phyloP scores from a whole-genome alignment of 192 early-diverging fungal species.

The Dispira simplex region DNA sequence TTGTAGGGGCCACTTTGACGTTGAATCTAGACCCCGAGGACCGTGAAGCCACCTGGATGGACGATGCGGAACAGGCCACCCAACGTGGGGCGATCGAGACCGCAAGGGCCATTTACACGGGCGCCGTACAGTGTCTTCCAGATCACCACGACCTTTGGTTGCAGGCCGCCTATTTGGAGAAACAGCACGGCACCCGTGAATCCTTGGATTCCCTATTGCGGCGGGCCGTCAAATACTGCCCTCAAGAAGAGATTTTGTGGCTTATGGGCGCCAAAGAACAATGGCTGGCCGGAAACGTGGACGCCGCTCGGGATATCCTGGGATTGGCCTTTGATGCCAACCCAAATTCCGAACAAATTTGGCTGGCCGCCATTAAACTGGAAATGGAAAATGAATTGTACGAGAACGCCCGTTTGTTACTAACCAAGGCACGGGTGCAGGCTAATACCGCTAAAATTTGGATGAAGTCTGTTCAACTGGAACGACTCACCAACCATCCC shows the following conservation, averaged over 20 bases:
- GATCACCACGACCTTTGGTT: conserved; percentile 71
- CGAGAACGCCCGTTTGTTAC: conserved; percentile 54
- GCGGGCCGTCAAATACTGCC: conserved; percentile 77
- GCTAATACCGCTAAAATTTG: conserved; percentile 75
- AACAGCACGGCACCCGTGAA: conserved; percentile 56
- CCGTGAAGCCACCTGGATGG: conserved; percentile 64
- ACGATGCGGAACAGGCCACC: conserved; percentile 71
- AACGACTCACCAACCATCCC: conserved; percentile 55
- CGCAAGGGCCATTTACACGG: conserved; percentile 76
- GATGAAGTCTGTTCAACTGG: conserved; percentile 88
- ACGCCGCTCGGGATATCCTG: conserved; percentile 68
- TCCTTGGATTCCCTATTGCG: conserved; percentile 62
- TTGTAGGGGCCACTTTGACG: conserved; percentile 60
- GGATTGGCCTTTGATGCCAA: conserved; percentile 82
- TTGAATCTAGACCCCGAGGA: conserved; percentile 70
- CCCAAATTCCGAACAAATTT: conserved; percentile 80
- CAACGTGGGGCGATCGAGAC: conserved; percentile 45
- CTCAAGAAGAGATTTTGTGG: conserved; percentile 88
- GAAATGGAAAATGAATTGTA: conserved; percentile 80
- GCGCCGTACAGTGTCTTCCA: conserved; percentile 63
- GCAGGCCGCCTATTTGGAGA: conserved; percentile 75
- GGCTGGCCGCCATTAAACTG: conserved; percentile 91
- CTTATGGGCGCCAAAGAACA: conserved; percentile 94
- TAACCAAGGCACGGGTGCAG: conserved; percentile 56
- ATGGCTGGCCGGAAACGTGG: conserved; percentile 71